Percentiles rank a stretch among this genome's conserved stretches.
These are phyloP conservation scores for Melanogaster broomeanus DNA, from an alignment of 768 basidiomycete species.

Conservation along the genomic window DNA sequence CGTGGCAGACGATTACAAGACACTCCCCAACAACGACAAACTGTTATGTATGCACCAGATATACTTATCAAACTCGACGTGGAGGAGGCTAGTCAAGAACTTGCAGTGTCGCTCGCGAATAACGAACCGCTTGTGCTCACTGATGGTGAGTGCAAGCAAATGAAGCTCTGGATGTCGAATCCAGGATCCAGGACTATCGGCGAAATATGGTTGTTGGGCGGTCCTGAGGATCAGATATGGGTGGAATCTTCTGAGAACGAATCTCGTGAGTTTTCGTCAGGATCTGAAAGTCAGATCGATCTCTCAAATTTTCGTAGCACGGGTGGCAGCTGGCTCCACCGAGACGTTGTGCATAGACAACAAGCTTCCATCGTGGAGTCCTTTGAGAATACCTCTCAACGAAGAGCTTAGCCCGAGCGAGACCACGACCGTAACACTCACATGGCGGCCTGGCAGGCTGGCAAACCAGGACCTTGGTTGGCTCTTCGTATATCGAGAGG, in stretches of 20 bases:
- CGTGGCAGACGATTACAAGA: conserved; percentile 79
- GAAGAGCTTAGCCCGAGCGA: conserved; percentile 47
- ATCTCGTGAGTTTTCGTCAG: conserved; percentile 14
- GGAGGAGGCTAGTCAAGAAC: conserved; percentile 61
- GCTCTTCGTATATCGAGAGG: conserved; percentile 70
- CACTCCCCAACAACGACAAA: conserved; percentile 69
- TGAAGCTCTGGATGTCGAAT: conserved; percentile 66
- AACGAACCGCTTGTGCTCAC: conserved; percentile 52
- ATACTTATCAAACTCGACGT: conserved; percentile 60
- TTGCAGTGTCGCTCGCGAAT: conserved; percentile 58
- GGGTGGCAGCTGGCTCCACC: conserved; percentile 12
- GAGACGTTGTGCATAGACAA: conserved; percentile 54
- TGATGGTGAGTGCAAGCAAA: conserved; percentile 67
- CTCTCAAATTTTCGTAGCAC: conserved; percentile 15
- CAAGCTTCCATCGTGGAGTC: conserved; percentile 47
- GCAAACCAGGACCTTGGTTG: conserved; percentile 57
- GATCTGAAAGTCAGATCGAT: not conserved
- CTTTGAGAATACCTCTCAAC: conserved; percentile 47
- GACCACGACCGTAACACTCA: conserved; percentile 50
- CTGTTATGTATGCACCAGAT: conserved; percentile 72
- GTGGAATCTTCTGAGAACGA: conserved; percentile 31
- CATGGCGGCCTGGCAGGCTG: conserved; percentile 50
- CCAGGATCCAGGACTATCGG: conserved; percentile 56
- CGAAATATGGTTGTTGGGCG: conserved; percentile 73
- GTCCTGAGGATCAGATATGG: conserved; percentile 65